Evolutionary conservation across 805 yeast species (phyloP).

Genomic region (Kuraishia molischiana): DNA sequence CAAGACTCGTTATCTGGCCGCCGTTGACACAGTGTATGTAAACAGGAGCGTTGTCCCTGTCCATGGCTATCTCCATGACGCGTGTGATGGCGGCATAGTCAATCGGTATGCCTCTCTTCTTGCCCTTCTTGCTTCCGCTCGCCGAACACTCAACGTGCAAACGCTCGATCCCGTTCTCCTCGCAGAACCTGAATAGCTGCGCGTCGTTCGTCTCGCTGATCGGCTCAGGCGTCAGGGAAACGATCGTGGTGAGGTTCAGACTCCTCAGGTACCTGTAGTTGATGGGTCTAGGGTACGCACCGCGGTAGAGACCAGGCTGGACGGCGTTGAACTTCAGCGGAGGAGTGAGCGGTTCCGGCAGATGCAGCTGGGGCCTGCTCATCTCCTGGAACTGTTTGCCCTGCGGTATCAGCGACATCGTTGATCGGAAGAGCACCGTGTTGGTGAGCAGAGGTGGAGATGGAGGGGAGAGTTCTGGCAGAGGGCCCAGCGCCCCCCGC

Average conservation of each 20-base stretch:
- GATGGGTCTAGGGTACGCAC: conserved; percentile 76
- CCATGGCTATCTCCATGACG: conserved; percentile 53
- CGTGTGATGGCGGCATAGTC: conserved; percentile 51
- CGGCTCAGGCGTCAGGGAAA: conserved; percentile 75
- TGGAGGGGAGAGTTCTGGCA: too few species aligned
- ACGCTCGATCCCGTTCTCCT: conserved; percentile 40
- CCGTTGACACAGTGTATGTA: conserved; percentile 88
- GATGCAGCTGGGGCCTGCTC: conserved; percentile 3
- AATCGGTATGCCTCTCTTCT: conserved; percentile 77
- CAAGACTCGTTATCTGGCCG: conserved; percentile 74
- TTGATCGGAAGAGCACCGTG: background rate
- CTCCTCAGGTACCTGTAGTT: conserved; percentile 62
- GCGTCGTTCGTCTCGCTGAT: conserved; percentile 45
- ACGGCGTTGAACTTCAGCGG: conserved; percentile 74
- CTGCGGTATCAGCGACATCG: background rate
- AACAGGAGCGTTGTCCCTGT: conserved; percentile 53
- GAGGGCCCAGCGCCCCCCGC: too few species aligned
- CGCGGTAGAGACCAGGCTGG: conserved; percentile 65
- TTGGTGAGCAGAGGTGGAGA: background rate
- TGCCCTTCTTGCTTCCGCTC: conserved; percentile 51
- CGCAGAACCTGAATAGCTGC: conserved; percentile 40
- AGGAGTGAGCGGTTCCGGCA: conserved; percentile 34
- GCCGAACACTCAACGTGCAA: conserved; percentile 60
- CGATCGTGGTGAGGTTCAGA: conserved; percentile 56
- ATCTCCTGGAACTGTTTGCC: background rate